These are phyloP conservation scores for Nicotiana paniculata DNA, from an alignment of 257 asterid genomes.

Conservation along the genomic window DNA sequence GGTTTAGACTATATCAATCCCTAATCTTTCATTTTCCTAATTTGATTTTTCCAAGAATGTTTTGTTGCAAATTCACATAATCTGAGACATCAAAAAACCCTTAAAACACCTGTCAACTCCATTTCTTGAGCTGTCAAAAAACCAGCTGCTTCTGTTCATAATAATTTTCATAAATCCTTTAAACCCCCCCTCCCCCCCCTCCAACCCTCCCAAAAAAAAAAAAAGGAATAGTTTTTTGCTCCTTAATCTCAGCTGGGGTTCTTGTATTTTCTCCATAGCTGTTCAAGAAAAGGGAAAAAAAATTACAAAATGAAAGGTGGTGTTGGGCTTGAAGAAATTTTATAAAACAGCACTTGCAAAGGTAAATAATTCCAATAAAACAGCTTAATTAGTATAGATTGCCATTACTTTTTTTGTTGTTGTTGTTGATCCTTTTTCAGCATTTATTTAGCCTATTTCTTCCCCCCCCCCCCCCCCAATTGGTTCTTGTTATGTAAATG, in stretches of 20 bases:
- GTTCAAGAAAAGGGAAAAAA: not conserved
- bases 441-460: not conserved
- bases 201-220: no score
- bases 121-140: constrained; percentile 6
- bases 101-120: not conserved
- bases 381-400: not conserved
- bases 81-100: constrained; percentile 1
- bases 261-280: not conserved
- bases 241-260: not conserved
- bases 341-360: not conserved
- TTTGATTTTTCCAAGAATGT: not conserved
- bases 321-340: not conserved
- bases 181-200: no score
- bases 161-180: not conserved
- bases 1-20: not conserved
- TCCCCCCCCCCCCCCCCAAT: no score
- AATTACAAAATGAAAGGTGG: not conserved
- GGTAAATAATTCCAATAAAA: not conserved
- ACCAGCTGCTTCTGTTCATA: not conserved
- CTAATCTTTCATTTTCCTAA: not conserved
- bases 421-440: not conserved
- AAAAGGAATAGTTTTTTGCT: no score
- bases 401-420: no score
- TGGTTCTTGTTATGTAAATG: not conserved
- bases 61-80: not conserved